A percentile compares a stretch with the other conserved stretches of the same genome.
Conservation (phyloP, 257 asterid genomes). For the Solanum dulcamara region DNA sequence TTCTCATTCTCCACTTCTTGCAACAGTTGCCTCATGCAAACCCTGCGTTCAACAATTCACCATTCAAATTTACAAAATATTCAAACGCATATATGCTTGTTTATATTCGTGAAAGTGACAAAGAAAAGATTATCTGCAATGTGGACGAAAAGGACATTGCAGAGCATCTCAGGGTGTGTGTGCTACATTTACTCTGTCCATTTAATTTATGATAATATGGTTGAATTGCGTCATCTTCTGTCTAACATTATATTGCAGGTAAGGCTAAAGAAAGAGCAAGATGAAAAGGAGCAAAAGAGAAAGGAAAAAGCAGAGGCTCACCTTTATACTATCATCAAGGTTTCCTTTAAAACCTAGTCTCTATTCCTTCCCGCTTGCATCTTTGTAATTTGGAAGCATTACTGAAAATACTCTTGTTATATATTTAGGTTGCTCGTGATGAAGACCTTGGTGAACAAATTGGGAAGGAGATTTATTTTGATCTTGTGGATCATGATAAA, state of each 20-base stretch:
- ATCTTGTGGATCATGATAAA: constrained; percentile 87
- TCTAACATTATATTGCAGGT: constrained; percentile 24
- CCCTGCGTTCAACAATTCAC: constrained; percentile 71
- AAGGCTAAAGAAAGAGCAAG: constrained; percentile 74
- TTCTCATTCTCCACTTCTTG: not conserved
- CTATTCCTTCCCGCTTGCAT: not conserved
- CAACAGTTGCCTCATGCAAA: constrained; percentile 67
- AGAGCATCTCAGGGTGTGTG: constrained; percentile 67
- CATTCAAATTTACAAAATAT: constrained; percentile 70
- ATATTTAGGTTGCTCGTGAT: constrained; percentile 70
- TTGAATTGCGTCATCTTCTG: not conserved
- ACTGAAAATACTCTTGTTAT: not conserved
- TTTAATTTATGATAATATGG: not conserved
- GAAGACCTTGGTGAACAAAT: constrained; percentile 62
- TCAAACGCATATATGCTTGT: constrained; percentile 87
- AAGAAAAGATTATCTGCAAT: constrained; percentile 66
- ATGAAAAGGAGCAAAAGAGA: constrained; percentile 71
- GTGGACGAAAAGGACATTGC: constrained; percentile 84
- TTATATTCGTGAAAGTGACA: constrained; percentile 72
- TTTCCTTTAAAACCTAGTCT: constrained; percentile 2
- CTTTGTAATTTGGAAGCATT: not conserved
- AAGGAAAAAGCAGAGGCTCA: constrained; percentile 79
- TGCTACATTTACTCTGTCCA: not conserved
- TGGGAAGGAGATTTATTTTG: constrained; percentile 74
- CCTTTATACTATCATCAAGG: constrained; percentile 80